Evolutionary conservation across 2,329 filamentous ascomycete species (phyloP).

Genomic region (Claviceps citrina): DNA sequence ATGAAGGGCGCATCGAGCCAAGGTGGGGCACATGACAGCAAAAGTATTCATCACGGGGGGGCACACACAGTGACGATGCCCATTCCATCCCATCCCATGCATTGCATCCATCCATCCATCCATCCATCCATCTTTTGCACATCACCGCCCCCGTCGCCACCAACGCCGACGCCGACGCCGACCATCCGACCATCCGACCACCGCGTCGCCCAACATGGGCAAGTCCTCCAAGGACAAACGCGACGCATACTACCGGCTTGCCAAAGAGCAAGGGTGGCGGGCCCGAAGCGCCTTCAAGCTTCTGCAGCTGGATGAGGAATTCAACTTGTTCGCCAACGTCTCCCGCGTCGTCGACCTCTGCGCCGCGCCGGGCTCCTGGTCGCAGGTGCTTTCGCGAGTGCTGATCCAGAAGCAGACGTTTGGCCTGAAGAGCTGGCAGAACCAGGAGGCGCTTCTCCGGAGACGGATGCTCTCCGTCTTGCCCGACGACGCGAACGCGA

Average conservation of each 20-base stretch:
- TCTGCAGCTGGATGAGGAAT: constrained; percentile 88
- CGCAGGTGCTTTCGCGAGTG: constrained; percentile 84
- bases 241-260: constrained; percentile 92
- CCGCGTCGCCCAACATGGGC: constrained; percentile 44
- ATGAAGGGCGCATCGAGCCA: too few species aligned
- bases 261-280: constrained; percentile 97
- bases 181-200: too few species aligned
- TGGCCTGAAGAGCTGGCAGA: constrained; percentile 71
- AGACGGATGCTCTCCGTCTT: constrained; percentile 44
- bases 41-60: too few species aligned
- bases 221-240: constrained; percentile 98
- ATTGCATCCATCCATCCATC: background rate
- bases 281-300: constrained; percentile 94
- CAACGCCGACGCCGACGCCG: too few species aligned
- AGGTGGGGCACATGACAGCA: too few species aligned
- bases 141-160: background rate
- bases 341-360: constrained; percentile 91
- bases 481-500: constrained; percentile 12
- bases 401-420: constrained; percentile 89
- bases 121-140: background rate
- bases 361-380: constrained; percentile 92
- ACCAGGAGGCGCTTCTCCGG: constrained; percentile 55
- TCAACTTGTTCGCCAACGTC: constrained; percentile 81
- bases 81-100: too few species aligned
- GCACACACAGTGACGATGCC: too few species aligned